These are phyloP conservation scores for Trichocomaceae sp. DNA, from an alignment of 2,329 filamentous ascomycete species.

Conservation along the genomic window DNA sequence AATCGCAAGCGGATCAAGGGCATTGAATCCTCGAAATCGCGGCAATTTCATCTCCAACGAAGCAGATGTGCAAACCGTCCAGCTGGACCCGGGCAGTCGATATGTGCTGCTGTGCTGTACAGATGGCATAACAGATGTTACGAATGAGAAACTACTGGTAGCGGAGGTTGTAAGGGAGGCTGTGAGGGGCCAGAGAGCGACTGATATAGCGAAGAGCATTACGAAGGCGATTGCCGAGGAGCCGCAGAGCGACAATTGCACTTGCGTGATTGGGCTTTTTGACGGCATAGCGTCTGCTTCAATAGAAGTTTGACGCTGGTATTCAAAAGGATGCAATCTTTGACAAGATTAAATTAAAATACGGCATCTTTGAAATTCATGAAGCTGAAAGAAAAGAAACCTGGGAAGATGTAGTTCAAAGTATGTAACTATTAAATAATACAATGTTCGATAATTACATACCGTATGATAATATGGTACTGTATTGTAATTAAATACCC, in stretches of 20 bases:
- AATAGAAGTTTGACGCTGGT: not conserved
- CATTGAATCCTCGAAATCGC: conserved; percentile 12
- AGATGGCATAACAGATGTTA: conserved; percentile 26
- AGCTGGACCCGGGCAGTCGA: conserved; percentile 20
- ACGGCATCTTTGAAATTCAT: too few relatives aligned
- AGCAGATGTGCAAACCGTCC: conserved; percentile 22
- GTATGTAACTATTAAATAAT: too few relatives aligned
- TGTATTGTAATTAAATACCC: conserved; percentile 1
- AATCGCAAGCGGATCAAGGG: conserved; percentile 12
- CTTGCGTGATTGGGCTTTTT: conserved; percentile 28
- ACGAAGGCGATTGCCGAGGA: conserved; percentile 16
- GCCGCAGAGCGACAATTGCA: conserved; percentile 26
- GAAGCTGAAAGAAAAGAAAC: too few relatives aligned
- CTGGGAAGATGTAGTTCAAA: too few relatives aligned
- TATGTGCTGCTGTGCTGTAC: conserved; percentile 27
- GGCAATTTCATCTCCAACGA: conserved; percentile 30
- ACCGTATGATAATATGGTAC: not conserved
- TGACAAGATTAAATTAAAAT: too few relatives aligned
- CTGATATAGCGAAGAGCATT: conserved; percentile 25
- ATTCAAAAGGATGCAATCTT: too few relatives aligned
- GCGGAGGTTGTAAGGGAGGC: conserved; percentile 27
- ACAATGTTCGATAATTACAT: not conserved
- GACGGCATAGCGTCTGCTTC: conserved; percentile 18
- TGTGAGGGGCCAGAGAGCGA: conserved; percentile 23
- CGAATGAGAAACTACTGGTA: conserved; percentile 24